Evolutionary conservation across 2,329 filamentous ascomycete species (phyloP), one percentile per base, ranked within the genome.

Genomic region (Aspergillus sp.): DNA sequence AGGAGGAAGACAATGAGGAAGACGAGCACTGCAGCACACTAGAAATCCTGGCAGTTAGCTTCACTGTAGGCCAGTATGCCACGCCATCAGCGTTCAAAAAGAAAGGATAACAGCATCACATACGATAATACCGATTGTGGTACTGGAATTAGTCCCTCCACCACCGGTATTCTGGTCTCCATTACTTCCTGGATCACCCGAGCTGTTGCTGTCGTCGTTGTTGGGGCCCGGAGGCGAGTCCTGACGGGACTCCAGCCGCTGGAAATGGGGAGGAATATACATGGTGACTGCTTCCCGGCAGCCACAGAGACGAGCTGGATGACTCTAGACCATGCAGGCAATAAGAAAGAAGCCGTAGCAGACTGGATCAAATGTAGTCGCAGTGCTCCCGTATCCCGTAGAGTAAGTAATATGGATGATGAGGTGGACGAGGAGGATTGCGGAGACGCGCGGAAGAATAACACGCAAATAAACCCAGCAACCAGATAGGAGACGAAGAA

Each of bases 101-200:
- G 7, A 27, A 8, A 33, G 42, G 30, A 39, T n/a, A 33, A 33
- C 26, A 8, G 19, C 19, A 19, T 19, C 19, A 56, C 63, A 43
- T 55, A 66, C 63, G 29, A 65, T 55, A 35, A 66, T 60, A 35
- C 62, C 57, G 46, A 58, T 53, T 28, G 49, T 55, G 29, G 62
- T 62, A 35, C 57, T 35, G 7, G 26, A 7, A 19, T n/a, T 7
- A 10, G 3, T 29, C 28, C 27, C 10, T 2, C 29, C 29, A 9
- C n/a, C 10, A 32, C 12, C 5, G 12, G 29, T n/a, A 4, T 48
- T 61, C 2, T 42, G 36, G 6, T 48, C 32, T 10, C 28, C 26
- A 4, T 19, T 36, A 19, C 26, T 26, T 3, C 40, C 40, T n/a
- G 40, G 10, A 41, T 12, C 39, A 32, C 6, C 27, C 36, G 26